These are phyloP conservation scores for Cryphonectria naterciae DNA, from an alignment of 2,329 filamentous ascomycete species.

Conservation along the genomic window DNA sequence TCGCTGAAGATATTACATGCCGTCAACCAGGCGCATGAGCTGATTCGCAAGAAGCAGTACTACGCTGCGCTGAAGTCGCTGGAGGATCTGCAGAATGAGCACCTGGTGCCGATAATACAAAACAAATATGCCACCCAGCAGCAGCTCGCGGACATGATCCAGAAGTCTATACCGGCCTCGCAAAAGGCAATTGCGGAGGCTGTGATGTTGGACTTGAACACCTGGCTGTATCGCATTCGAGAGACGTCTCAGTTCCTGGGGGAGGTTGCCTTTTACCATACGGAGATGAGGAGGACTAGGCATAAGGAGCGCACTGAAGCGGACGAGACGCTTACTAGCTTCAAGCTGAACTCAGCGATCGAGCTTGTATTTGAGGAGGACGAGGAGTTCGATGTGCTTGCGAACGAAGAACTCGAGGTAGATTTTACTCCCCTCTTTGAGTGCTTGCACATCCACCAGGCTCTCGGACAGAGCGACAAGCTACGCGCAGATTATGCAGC, in stretches of 20 bases:
- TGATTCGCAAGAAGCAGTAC: slow-evolving; percentile 90
- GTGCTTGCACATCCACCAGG: slow-evolving; percentile 94
- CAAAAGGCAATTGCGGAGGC: slow-evolving; percentile 93
- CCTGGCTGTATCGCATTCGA: slow-evolving; percentile 92
- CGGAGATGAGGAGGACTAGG: slow-evolving; percentile 79
- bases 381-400: slow-evolving; percentile 92
- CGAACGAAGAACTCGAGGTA: slow-evolving; percentile 93
- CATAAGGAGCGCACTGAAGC: slow-evolving; percentile 82
- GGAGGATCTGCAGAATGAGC: slow-evolving; percentile 94
- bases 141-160: slow-evolving; percentile 92
- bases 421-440: slow-evolving; percentile 95
- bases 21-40: slow-evolving; percentile 91
- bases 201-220: slow-evolving; percentile 96
- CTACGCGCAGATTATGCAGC: slow-evolving; percentile 92
- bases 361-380: slow-evolving; percentile 94
- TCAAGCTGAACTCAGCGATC: slow-evolving; percentile 93
- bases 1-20: slow-evolving; percentile 90
- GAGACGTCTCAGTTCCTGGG: slow-evolving; percentile 96
- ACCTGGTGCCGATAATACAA: slow-evolving; percentile 72
- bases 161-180: slow-evolving; percentile 90
- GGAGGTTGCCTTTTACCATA: slow-evolving; percentile 96
- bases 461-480: slow-evolving; percentile 87
- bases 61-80: slow-evolving; percentile 92
- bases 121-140: slow-evolving; percentile 92
- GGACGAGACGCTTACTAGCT: slow-evolving; percentile 75